Evolutionary conservation across 1,284 basidiomycete genomes (phyloP).

Genomic region (Pascua sp.): DNA sequence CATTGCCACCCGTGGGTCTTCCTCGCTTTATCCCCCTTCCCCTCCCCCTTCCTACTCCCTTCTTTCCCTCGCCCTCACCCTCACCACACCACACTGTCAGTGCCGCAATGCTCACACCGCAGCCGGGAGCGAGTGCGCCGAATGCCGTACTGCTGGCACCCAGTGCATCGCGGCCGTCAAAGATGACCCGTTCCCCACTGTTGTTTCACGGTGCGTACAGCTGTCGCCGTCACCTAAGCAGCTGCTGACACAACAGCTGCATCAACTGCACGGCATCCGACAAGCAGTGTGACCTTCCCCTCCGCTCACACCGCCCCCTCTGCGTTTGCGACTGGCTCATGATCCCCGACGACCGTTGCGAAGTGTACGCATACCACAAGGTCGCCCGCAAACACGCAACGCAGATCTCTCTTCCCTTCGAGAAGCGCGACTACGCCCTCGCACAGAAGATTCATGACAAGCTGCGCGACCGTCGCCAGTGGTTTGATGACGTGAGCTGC

Average conservation of each 20-base stretch:
- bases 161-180: too few species aligned
- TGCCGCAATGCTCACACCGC: too few species aligned
- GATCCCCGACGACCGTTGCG: neutral
- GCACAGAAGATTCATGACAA: neutral
- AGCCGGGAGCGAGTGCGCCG: too few species aligned
- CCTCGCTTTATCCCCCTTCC: too few species aligned
- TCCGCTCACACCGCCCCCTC: neutral
- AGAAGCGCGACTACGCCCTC: neutral
- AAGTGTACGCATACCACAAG: neutral
- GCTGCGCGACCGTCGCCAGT: neutral
- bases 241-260: conserved; percentile 8
- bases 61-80: too few species aligned
- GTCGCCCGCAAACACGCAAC: neutral
- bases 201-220: neutral
- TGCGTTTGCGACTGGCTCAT: conserved; percentile 13
- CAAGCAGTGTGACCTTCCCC: conserved; percentile 6
- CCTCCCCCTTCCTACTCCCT: too few species aligned
- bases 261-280: conserved; percentile 5
- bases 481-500: conserved; percentile 5
- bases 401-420: conserved; percentile 1
- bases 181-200: neutral
- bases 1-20: neutral
- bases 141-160: too few species aligned
- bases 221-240: too few species aligned
- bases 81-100: too few species aligned